phyloP scores from a whole-genome alignment of 345 rosid species.

The Physaria fendleri region DNA sequence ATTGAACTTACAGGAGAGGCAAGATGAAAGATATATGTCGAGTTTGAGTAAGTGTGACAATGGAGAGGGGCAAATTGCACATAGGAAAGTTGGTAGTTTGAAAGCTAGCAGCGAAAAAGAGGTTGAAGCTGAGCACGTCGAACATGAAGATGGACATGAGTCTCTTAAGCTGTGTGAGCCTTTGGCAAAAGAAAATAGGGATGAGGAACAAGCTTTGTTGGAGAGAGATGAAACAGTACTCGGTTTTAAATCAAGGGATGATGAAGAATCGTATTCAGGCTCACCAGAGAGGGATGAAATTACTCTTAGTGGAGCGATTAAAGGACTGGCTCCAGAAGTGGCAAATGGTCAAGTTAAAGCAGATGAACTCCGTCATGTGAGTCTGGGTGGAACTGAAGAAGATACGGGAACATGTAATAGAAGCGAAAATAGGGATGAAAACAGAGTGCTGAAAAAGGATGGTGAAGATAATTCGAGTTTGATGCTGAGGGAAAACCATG shows the following conservation, averaged over 20 bases:
- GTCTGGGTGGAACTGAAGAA: constrained; percentile 1
- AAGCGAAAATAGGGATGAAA: constrained; percentile 12
- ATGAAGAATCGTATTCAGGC: constrained; percentile 13
- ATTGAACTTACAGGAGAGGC: not conserved
- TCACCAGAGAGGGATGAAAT: constrained; percentile 9
- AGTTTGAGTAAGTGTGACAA: not conserved
- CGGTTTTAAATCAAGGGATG: not conserved
- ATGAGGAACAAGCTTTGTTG: not conserved
- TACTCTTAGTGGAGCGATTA: constrained; percentile 9
- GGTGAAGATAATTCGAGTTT: constrained; percentile 12
- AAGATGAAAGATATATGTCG: not conserved
- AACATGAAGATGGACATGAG: not conserved
- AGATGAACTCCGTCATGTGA: not conserved
- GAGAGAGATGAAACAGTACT: constrained; percentile 16
- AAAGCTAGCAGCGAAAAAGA: not conserved
- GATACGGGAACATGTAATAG: not conserved
- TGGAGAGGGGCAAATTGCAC: not conserved
- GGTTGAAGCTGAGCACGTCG: not conserved
- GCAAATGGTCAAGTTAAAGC: constrained; percentile 15
- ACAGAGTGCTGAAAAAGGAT: not conserved
- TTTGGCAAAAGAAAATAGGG: not conserved
- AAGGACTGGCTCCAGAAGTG: constrained; percentile 3
- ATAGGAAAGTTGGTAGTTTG: not conserved
- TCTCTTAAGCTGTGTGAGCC: not conserved
- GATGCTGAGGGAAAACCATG: constrained; percentile 10